phyloP scores from a whole-genome alignment of 2,329 filamentous ascomycete species.

The Colletotrichum destructivum region DNA sequence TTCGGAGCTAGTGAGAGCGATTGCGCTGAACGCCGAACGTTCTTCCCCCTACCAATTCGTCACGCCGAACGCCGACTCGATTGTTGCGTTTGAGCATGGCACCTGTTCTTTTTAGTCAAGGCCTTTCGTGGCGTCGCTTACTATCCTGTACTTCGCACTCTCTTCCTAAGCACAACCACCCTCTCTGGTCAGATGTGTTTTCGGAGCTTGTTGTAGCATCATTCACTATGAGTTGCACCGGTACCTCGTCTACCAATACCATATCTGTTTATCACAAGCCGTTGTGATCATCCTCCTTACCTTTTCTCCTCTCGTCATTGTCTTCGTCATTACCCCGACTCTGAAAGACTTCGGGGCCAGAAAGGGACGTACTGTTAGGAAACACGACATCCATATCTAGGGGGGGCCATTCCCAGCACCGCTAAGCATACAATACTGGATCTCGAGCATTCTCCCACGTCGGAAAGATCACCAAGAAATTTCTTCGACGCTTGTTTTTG shows the following conservation, averaged over 20 bases:
- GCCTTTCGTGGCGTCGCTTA: neutral
- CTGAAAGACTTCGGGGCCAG: neutral
- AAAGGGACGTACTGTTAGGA: neutral
- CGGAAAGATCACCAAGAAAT: no score
- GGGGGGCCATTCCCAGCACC: neutral
- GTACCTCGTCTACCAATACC: neutral
- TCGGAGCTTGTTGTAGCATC: conserved; percentile 6
- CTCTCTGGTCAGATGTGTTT: conserved; percentile 4
- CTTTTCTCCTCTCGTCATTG: neutral
- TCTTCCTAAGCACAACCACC: neutral
- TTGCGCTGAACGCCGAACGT: conserved; percentile 39
- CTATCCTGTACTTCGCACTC: neutral
- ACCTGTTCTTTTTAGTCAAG: conserved; percentile 8
- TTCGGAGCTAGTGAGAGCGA: conserved; percentile 30
- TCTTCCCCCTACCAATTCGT: conserved; percentile 22
- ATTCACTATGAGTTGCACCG: conserved; percentile 32
- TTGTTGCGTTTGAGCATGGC: conserved; percentile 21
- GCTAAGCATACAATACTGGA: neutral
- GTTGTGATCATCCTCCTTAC: neutral
- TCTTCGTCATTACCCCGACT: neutral
- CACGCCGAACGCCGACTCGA: conserved; percentile 36
- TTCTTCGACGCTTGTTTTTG: neutral
- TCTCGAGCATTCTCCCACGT: neutral
- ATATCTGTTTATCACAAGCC: conserved; percentile 5
- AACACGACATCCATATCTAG: neutral